Evolutionary conservation across 1,284 basidiomycete genomes (phyloP).

Genomic region (Rhodotorula sp.): DNA sequence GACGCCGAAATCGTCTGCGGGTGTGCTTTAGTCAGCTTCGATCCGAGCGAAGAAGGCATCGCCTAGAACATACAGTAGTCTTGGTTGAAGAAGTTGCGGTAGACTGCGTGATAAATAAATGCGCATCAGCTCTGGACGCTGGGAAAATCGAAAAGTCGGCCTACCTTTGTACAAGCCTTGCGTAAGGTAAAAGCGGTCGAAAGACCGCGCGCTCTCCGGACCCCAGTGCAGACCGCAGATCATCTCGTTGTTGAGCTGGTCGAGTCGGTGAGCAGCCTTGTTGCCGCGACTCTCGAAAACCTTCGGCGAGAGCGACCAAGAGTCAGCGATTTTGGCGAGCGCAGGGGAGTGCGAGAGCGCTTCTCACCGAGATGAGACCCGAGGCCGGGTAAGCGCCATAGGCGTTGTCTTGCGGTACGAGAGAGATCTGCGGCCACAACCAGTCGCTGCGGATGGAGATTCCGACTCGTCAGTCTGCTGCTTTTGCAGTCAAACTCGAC

Average conservation of each 20-base stretch:
- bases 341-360: background rate
- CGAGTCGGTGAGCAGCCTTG: constrained; percentile 19
- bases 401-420: constrained; percentile 21
- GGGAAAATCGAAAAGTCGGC: too few species aligned
- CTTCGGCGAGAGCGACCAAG: background rate
- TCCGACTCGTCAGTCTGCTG: background rate
- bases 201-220: constrained; percentile 6
- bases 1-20: constrained; percentile 25
- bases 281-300: constrained; percentile 29
- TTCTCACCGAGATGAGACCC: constrained; percentile 16
- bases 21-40: background rate
- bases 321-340: too few species aligned
- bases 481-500: background rate
- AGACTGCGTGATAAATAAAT: constrained; percentile 1
- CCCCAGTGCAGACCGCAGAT: constrained; percentile 26
- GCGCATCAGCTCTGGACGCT: background rate
- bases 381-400: constrained; percentile 28
- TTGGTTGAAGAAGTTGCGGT: constrained; percentile 32
- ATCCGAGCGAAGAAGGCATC: background rate
- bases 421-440: constrained; percentile 32
- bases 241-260: constrained; percentile 29
- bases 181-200: constrained; percentile 23
- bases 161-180: constrained; percentile 31
- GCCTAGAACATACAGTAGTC: constrained; percentile 6
- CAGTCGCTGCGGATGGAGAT: constrained; percentile 14